A percentile compares a stretch with the other conserved stretches of the same genome.
These are phyloP conservation scores for Maudiozyma humilis DNA, from an alignment of 1,139 yeast genomes.

Conservation along the genomic window DNA sequence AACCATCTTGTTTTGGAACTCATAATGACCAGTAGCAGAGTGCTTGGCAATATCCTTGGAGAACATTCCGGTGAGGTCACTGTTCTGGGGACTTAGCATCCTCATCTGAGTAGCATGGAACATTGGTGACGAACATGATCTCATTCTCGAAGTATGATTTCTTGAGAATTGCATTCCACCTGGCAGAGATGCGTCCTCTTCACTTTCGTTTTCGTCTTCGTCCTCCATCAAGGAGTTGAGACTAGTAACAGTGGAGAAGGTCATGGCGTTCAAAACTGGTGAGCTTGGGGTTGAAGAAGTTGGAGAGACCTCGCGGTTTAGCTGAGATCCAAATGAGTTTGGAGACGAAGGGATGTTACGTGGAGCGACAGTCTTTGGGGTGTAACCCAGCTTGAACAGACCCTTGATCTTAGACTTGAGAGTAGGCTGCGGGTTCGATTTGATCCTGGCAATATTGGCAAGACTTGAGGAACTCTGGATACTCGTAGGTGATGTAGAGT, in stretches of 20 bases:
- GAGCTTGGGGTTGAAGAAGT: background rate
- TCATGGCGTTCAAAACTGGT: slow-evolving; percentile 1
- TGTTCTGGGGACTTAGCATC: background rate
- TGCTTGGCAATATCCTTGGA: background rate
- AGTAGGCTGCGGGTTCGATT: background rate
- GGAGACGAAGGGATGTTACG: background rate
- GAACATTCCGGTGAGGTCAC: background rate
- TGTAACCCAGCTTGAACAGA: slow-evolving; percentile 12
- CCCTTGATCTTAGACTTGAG: slow-evolving; percentile 19
- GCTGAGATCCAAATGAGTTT: background rate
- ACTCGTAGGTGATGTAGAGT: background rate
- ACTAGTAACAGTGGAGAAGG: background rate
- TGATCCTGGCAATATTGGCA: background rate
- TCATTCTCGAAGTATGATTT: slow-evolving; percentile 1
- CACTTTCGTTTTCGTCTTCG: slow-evolving; percentile 5
- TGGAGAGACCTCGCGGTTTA: background rate
- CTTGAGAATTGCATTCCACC: slow-evolving; percentile 7
- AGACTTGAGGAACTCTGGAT: background rate
- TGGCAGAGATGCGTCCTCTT: slow-evolving; percentile 1
- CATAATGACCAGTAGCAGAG: background rate
- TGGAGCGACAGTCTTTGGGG: background rate
- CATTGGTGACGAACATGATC: slow-evolving; percentile 3
- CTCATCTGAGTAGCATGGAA: slow-evolving; percentile 1
- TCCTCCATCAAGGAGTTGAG: slow-evolving; percentile 5
- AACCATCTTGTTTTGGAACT: slow-evolving; percentile 6